Conservation (phyloP, 192 early-diverging fungal species). For the Paraglomus occultum region DNA sequence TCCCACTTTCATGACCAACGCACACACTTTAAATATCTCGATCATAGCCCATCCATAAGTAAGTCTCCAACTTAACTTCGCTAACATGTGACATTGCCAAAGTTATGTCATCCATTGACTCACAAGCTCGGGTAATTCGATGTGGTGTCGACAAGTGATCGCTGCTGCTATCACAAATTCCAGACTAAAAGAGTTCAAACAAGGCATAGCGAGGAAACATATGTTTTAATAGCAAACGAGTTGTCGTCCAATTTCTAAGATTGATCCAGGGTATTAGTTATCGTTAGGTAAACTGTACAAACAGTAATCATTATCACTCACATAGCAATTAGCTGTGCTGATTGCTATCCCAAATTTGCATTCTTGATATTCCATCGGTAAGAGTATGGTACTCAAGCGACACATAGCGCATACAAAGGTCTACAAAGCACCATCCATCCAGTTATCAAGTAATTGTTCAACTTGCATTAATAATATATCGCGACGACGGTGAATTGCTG, state of each 20-base stretch:
- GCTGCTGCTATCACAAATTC: conserved; percentile 73
- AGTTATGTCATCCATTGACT: conserved; percentile 70
- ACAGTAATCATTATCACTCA: conserved; percentile 40
- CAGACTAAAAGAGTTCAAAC: conserved; percentile 51
- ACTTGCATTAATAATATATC: conserved; percentile 50
- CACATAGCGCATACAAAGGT: conserved; percentile 70
- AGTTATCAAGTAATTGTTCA: conserved; percentile 73
- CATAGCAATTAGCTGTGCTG: conserved; percentile 35
- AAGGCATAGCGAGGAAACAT: conserved; percentile 61
- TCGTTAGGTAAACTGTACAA: too few relatives aligned
- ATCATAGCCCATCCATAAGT: conserved; percentile 82
- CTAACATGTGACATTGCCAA: conserved; percentile 67
- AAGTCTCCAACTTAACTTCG: conserved; percentile 60
- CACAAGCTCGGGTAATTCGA: conserved; percentile 73
- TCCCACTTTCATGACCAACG: background rate
- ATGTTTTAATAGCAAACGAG: conserved; percentile 75
- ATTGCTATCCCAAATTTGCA: conserved; percentile 34
- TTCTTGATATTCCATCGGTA: conserved; percentile 42
- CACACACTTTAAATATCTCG: conserved; percentile 65
- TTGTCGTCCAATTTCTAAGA: conserved; percentile 72
- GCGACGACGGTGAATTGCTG: conserved; percentile 44
- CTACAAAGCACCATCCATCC: conserved; percentile 51
- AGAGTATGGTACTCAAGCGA: conserved; percentile 54
- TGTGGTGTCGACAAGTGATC: conserved; percentile 48
- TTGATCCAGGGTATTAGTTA: too few relatives aligned